These are phyloP conservation scores for Candida xiaguanensis DNA, from an alignment of 805 yeast species.

Conservation along the genomic window DNA sequence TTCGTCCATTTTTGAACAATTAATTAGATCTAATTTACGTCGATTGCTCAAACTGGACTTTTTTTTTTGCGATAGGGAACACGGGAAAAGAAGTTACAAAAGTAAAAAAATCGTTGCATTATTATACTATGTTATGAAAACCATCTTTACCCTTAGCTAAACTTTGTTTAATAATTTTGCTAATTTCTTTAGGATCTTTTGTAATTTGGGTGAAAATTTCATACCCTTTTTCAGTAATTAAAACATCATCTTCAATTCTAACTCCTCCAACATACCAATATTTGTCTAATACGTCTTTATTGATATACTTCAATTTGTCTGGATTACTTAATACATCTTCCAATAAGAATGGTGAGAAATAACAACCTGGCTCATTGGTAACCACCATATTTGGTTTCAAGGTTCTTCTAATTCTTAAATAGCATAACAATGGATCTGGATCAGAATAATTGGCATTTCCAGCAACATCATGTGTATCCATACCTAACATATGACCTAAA, in stretches of 20 bases:
- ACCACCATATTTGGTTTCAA: constrained; percentile 77
- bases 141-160: constrained; percentile 41
- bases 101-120: too few relatives aligned
- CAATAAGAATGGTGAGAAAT: constrained; percentile 80
- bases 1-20: constrained; percentile 71
- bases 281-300: constrained; percentile 61
- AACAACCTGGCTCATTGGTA: constrained; percentile 94
- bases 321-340: constrained; percentile 54
- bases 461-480: constrained; percentile 96
- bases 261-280: constrained; percentile 96
- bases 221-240: constrained; percentile 71
- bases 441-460: constrained; percentile 86
- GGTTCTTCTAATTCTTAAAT: constrained; percentile 75
- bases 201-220: constrained; percentile 83
- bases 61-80: constrained; percentile 1
- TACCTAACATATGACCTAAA: constrained; percentile 86
- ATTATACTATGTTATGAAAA: constrained; percentile 56
- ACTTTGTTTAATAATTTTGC: constrained; percentile 71
- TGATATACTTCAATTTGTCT: constrained; percentile 52
- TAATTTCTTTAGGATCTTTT: constrained; percentile 79
- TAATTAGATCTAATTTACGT: not conserved
- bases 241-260: constrained; percentile 89
- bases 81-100: not conserved
- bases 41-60: not conserved
- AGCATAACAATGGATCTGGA: constrained; percentile 68